phyloP scores from a whole-genome alignment of 176 grass and related monocot genomes.

The Urochloa ruziziensis region DNA sequence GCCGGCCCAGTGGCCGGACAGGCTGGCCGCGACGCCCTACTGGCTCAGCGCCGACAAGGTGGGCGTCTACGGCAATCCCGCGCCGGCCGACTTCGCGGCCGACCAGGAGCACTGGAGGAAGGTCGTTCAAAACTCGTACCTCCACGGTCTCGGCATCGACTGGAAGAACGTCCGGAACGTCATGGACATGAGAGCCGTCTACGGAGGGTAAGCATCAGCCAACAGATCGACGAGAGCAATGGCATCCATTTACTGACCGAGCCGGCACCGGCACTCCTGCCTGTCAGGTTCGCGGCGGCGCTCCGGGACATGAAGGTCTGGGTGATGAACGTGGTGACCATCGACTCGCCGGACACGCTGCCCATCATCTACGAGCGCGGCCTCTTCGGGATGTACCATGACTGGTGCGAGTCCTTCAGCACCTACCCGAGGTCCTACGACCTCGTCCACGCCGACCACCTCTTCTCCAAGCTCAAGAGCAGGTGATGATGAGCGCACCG shows the following conservation, averaged over 20 bases:
- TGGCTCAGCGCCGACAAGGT: conserved; percentile 58
- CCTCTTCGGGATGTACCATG: conserved; percentile 49
- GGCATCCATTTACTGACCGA: too few relatives aligned
- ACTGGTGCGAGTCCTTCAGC: conserved; percentile 62
- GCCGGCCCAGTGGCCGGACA: conserved; percentile 71
- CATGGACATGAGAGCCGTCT: conserved; percentile 93
- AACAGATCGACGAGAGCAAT: too few relatives aligned
- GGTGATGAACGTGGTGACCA: conserved; percentile 49
- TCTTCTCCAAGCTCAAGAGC: conserved; percentile 42
- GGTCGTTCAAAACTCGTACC: conserved; percentile 56
- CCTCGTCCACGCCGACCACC: conserved; percentile 45
- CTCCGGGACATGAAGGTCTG: conserved; percentile 37
- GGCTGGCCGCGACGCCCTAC: conserved; percentile 53
- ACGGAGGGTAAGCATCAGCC: conserved; percentile 83
- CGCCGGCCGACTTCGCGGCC: conserved; percentile 57
- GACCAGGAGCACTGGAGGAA: conserved; percentile 71
- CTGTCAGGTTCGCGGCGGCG: conserved; percentile 40
- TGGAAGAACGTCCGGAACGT: conserved; percentile 79
- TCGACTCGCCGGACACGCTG: conserved; percentile 51
- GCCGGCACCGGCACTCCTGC: too few relatives aligned
- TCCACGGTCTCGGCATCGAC: conserved; percentile 65
- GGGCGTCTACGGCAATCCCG: conserved; percentile 81
- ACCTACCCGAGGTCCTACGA: conserved; percentile 47
- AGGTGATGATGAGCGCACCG: too few relatives aligned
- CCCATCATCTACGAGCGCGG: conserved; percentile 49